Evolutionary conservation across 2,329 filamentous ascomycete species (phyloP), one percentile per base, ranked within the genome.

Genomic region (Didymella segeticola): DNA sequence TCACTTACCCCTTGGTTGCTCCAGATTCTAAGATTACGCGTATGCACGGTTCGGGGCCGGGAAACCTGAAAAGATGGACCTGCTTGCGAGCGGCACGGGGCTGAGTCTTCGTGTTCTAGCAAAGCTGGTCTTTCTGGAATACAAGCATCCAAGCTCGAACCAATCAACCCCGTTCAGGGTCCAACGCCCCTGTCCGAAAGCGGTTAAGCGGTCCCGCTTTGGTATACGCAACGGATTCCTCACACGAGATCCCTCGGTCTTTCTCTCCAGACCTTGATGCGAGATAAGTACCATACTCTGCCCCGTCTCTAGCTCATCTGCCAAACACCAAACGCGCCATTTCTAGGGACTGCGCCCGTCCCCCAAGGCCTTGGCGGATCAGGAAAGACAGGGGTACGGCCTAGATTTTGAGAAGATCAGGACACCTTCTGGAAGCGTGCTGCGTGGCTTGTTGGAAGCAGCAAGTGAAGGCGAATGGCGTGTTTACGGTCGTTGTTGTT

Each of bases 31-130:
- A 36, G 38, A 47, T 50, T 55, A 41, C 47, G 30, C 41, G 27
- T 55, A 50, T 50, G 52, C 52, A 50, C 52, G 52, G 52, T 26
- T 50, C 52, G 25, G 20, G 22, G 20, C 17, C 15, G 46, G 46
- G 46, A 55, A 43, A 55, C 41, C 41, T 47, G 52, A 27, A 50
- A 50, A 43, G 46, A 45, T 27, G 51, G 51, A 45, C 22, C 33
- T 43, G 46, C 46, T 46, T 55, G 52, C 52, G 42, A 50, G 47
- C 41, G 46, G 46, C 41, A 55, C 52, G 52, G 52, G 52, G 52
- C 52, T 55, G 52, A 55, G 52, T 49, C 45, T 34, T 49, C 36
- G 39, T 38, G 45, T 50, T 41, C 17, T 29, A 46, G 46, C 33
- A 22, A 42, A 34, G 43, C 14, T 29, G 50, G 47, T 20, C 48